Evolutionary conservation across 1,284 basidiomycete genomes (phyloP), one percentile per base, ranked within the genome.

Genomic region (Cutaneotrichosporon cyanovorans): DNA sequence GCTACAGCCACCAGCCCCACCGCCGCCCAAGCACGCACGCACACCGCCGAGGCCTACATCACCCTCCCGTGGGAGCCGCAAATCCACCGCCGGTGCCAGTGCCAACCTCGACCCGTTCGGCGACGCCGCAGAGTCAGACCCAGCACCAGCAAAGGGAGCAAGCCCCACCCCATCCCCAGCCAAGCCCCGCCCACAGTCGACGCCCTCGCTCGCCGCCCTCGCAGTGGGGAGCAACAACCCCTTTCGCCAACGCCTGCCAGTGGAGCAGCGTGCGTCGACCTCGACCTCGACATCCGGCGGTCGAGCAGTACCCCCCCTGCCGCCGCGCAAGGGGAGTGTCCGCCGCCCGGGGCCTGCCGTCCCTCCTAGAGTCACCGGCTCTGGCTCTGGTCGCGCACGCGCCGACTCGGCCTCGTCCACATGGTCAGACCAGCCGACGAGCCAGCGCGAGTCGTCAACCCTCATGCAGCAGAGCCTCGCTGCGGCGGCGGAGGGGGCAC

Each of bases 381-480:
- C 31, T 35, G 6, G 25, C 41, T 20, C 37, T 16, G 21, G 20
- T 12, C 38, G 16, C 5, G 12, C 31, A 1, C 45, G 43, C 11
- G 39, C 41, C 5, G 48, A 46, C 30, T 55, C 52, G 19, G 48
- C 52, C 12, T 52, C 50, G 11, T 48, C 44, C n/a, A 46, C 51
- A 2, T 56, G 40, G 11, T n/a, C 28, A 7, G 33, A n/a, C n/a
- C 52, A 51, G 30, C 53, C 53, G 21, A 58, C 56, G 1, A 51
- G 48, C n/a, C 45, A 19, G 9, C 25, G 44, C 3, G 39, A 45
- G 23, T 45, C 57, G 7, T 50, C 46, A 1, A 20, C 21, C 3
- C 34, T 58, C 37, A 58, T 58, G 22, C 46, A 50, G 40, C 49
- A 53, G 36, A 50, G 46, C 33, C 38, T 58, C 9, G 49, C 50